Evolutionary conservation across 805 yeast species (phyloP), one percentile per base, ranked within the genome.

Genomic region (Starmerella tilneyi): DNA sequence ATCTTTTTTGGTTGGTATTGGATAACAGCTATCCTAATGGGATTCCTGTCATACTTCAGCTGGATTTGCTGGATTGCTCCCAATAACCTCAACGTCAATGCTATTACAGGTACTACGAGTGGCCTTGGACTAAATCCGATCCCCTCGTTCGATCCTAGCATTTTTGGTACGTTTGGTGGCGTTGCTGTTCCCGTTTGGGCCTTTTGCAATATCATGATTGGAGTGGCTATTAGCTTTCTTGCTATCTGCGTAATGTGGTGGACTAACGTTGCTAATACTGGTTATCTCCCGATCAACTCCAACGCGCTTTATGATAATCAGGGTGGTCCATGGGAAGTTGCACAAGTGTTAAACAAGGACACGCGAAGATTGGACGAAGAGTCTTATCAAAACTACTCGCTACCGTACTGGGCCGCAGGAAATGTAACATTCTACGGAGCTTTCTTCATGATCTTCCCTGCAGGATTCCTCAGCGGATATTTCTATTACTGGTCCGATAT

Each of bases 321-420:
- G 30, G 83, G 78, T 23, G 57, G 64, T 23, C 49, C 63, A 0
- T 78, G 66, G 57, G 62, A 70, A 19, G 74, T 77, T 34, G 64
- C 67, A n/a, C 58, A 68, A 43, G 67, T 78, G 15, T 56, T 78
- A 32, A 28, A 45, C 15, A 60, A 70, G 41, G 58, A 71, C 62
- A 62, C 43, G 24, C 4, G 26, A 77, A 53, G 63, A 16, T 42
- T 79, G 49, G 66, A 73, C 55, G 60, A 63, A 41, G 61, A 59
- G 7, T 74, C 64, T 5, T 79, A 79, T 60, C 60, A 72, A 54
- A 58, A 62, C 4, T 79, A 79, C 62, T 79, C 84, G 1, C 81
- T 83, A 9, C 84, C 85, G 5, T 79, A 71, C 59, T 77, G 75
- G 56, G 57, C 75, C 21, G 83, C 84, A 6, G 82, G 78, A 1